Percentiles rank a stretch among this genome's conserved stretches.
Evolutionary conservation across 768 basidiomycete genomes (phyloP).

Genomic region (Boletus patriciae): DNA sequence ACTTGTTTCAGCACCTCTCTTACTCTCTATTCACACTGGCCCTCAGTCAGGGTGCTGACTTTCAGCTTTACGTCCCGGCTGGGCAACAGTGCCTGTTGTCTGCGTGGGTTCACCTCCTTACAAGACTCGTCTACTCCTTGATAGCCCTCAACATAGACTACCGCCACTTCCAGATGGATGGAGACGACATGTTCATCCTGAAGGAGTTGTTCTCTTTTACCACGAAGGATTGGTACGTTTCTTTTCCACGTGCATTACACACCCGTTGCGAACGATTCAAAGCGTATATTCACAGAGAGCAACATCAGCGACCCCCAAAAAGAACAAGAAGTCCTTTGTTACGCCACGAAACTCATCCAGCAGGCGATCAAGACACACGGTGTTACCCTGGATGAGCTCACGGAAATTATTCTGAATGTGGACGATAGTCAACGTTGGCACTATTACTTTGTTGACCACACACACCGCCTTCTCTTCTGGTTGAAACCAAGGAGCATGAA

Average conservation of each 20-base stretch:
- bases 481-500: background rate
- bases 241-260: background rate
- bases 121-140: too few species aligned
- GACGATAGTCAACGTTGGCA: background rate
- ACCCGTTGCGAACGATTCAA: background rate
- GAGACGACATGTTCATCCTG: conserved; percentile 15
- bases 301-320: background rate
- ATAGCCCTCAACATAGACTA: conserved; percentile 1
- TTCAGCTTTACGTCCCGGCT: background rate
- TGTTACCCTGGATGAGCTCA: conserved; percentile 8
- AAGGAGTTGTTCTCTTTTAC: conserved; percentile 14
- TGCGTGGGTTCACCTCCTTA: conserved; percentile 1
- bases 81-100: conserved; percentile 9
- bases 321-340: background rate
- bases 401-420: conserved; percentile 13
- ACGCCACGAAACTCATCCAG: conserved; percentile 6
- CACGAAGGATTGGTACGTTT: conserved; percentile 13
- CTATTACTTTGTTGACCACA: conserved; percentile 23
- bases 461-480: conserved; percentile 18
- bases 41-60: background rate
- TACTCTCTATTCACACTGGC: background rate
- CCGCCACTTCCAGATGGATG: background rate
- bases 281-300: conserved; percentile 19
- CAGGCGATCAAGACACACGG: background rate
- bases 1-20: background rate